A percentile compares a stretch with the other conserved stretches of the same genome.
Conservation (phyloP, 257 asterid genomes). For the Nicotiana tabacum region DNA sequence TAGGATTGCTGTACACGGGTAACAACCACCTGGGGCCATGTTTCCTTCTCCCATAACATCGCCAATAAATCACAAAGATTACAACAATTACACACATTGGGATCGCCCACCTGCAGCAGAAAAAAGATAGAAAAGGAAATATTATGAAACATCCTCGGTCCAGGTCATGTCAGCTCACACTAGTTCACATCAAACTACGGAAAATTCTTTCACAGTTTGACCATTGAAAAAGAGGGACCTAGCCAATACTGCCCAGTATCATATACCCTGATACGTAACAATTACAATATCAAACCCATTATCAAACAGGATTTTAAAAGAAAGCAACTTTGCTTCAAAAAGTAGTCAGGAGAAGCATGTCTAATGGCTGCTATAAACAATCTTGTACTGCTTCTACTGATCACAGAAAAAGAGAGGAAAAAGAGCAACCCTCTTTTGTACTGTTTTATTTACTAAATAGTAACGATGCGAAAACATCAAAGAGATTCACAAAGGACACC, state of each 20-base stretch:
- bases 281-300: neutral
- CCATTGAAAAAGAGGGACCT: neutral
- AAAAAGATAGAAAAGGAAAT: neutral
- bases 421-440: neutral
- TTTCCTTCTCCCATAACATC: slow-evolving; percentile 82
- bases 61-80: slow-evolving; percentile 62
- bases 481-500: neutral
- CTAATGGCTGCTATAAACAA: neutral
- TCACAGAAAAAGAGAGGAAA: neutral
- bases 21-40: slow-evolving; percentile 54
- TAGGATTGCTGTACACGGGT: slow-evolving; percentile 64
- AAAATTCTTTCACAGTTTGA: neutral
- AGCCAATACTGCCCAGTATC: neutral
- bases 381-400: neutral
- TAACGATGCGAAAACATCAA: neutral
- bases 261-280: neutral
- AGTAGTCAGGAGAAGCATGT: neutral
- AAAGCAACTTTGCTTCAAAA: neutral
- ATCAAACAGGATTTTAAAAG: neutral
- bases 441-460: neutral
- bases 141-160: neutral
- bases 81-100: slow-evolving; percentile 51
- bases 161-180: neutral
- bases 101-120: slow-evolving; percentile 82
- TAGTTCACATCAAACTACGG: neutral